Conservation (phyloP, 192 early-diverging fungal genomes). For the Backusella parvicylindrica region DNA sequence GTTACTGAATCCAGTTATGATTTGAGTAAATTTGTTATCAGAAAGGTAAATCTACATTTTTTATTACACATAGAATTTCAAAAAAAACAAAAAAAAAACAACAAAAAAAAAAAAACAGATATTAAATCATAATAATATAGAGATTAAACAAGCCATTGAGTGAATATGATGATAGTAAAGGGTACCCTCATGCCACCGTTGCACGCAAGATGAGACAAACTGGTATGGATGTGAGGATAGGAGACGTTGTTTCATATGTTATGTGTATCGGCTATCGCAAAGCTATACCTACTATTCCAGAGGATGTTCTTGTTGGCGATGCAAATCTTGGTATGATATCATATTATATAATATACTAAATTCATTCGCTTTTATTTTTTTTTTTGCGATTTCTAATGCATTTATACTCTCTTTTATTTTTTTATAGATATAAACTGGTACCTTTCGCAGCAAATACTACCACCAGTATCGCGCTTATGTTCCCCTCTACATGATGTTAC, state of each 20-base stretch:
- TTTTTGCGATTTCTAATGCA: background rate
- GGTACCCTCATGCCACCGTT: constrained; percentile 91
- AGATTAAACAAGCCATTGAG: constrained; percentile 89
- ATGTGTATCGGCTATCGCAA: constrained; percentile 71
- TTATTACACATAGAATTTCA: background rate
- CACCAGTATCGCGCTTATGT: background rate
- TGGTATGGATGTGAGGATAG: constrained; percentile 61
- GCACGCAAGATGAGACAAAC: constrained; percentile 73
- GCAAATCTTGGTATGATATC: constrained; percentile 27
- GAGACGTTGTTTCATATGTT: constrained; percentile 92
- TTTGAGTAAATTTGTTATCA: constrained; percentile 88
- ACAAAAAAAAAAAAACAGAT: background rate
- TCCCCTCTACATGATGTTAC: background rate
- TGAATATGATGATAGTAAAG: constrained; percentile 81
- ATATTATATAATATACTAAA: background rate
- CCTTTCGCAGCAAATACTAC: background rate
- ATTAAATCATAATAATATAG: constrained; percentile 32
- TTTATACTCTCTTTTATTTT: background rate
- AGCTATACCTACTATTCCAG: constrained; percentile 75
- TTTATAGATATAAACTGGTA: background rate
- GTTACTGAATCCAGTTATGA: constrained; percentile 63
- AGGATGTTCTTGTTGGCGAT: constrained; percentile 67
- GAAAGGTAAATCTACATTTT: constrained; percentile 60
- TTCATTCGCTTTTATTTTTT: background rate
- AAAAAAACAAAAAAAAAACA: no score